phyloP scores from a whole-genome alignment of 169 alveolate species.

The Babesia ovata region DNA sequence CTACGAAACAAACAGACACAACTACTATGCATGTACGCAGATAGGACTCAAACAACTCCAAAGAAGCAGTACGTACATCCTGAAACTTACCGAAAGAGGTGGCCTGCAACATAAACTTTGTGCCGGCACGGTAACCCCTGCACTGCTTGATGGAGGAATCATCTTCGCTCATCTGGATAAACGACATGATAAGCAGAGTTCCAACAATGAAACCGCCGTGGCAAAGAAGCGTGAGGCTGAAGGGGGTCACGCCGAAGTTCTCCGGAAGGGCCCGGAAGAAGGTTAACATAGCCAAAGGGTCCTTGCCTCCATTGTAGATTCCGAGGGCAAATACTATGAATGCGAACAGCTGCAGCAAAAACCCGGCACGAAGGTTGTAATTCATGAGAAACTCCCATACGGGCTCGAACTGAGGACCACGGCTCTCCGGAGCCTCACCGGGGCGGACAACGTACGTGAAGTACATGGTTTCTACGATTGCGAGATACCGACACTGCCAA shows the following conservation, averaged over 20 bases:
- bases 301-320: constrained; percentile 78
- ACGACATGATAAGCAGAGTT: constrained; percentile 80
- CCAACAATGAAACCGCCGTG: constrained; percentile 83
- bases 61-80: not conserved
- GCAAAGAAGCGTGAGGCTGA: constrained; percentile 80
- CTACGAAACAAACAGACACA: not conserved
- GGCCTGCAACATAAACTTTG: constrained; percentile 84
- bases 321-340: constrained; percentile 72
- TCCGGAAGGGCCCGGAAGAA: constrained; percentile 84
- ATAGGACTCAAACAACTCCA: not conserved
- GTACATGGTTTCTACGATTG: constrained; percentile 76
- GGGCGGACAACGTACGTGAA: constrained; percentile 92
- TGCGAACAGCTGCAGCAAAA: constrained; percentile 77
- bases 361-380: constrained; percentile 86
- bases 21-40: not conserved
- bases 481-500: no score
- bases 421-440: constrained; percentile 93
- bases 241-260: constrained; percentile 82
- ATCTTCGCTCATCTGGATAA: constrained; percentile 85
- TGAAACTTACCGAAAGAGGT: constrained; percentile 79
- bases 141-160: constrained; percentile 88
- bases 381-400: constrained; percentile 86
- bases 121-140: constrained; percentile 87
- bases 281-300: constrained; percentile 79
- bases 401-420: constrained; percentile 91